Evolutionary conservation across 2,329 filamentous ascomycete genomes (phyloP), one percentile per base, ranked within the genome.

Genomic region (Xylariaceae sp.): DNA sequence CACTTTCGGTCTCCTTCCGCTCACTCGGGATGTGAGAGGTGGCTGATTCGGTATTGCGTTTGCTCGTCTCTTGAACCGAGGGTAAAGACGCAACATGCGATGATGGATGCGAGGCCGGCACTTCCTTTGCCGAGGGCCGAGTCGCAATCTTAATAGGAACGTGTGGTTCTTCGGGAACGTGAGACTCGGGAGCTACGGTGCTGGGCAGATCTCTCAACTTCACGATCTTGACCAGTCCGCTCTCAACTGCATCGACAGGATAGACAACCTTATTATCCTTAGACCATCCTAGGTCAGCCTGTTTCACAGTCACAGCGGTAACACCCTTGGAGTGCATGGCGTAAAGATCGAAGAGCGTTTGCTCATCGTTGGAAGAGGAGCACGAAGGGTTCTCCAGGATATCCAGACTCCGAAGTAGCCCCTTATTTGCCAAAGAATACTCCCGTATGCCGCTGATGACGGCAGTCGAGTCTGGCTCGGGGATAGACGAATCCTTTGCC

Each of bases 251-350:
- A 73, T 96, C 87, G 45, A 94, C 84, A 0, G 88, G 82, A 56
- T 87, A 79, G 45, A 96, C 79, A 56, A 96, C 89, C 78, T 95
- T 96, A 75, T 92, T 93, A 63, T 97, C 90, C 67, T 86, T 84
- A 67, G 88, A 88, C 92, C 92, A 97, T 35, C 95, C 94, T 53
- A 99, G 80, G 74, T 97, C 93, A 55, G 87, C 85, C 72, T 93
- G 90, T 73, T 89, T 93, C 72, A 99, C 86, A 64, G 86, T 87
- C 56, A 97, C 73, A 68, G 90, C 93, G 15, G 92, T 92, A n/a
- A 97, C 92, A 62, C 94, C 94, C 76, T 92, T 95, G 9, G 94
- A 97, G 74, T 99, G 93, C 88, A 97, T 96, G 37, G 91, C 89
- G 72, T 99, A 99, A 8, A 99, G 81, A 77, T 99, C 94, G 70